Base-by-base conservation (phyloP, 345 rosid species). In the Punica granatum region DNA sequence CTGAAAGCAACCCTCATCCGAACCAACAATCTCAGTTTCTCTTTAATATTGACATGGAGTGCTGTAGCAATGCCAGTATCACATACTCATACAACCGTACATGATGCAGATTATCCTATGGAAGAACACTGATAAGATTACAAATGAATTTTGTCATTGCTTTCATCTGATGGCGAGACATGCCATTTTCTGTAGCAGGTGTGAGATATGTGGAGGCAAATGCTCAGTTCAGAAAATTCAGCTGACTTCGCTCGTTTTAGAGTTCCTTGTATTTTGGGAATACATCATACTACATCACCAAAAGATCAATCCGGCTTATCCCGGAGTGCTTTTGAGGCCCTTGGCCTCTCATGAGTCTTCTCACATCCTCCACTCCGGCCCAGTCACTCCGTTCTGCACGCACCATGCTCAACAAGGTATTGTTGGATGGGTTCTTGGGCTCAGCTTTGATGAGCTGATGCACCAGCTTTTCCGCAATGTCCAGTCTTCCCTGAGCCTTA, bases 351-450 rank as follows among this genome's bases (percentile, higher is more conserved):
- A 81, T 82, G 68, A 76, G 61, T 31, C 79, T 81, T 74, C 87
- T 77, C 64, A 81, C 81, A 58, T 86, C 78, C 70, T 82, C 87
- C 31, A 75, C 87, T 67, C 66, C 75, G 73, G 51, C 19, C 79
- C 79, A 73, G 19, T 84, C 77, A 14, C 82, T 76, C 48, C 70
- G 71, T 76, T 76, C 84, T 67, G 87, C 75, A 53, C 68, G 65
- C 67, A 84, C 70, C 75, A 74, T 79, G 71, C 89, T 79, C 39
- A 79, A 68, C 75, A 79, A 63, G 6, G 81, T 74, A 65, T 82
- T 69, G 69, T 84, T 82, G 53, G 86, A 85, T 72, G 83, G 78
- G 59, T 84, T 81, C 23, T 71, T 72, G 26, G 87, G 84, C 69
- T 86, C 85, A 60, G 70, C 67, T 73, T 66, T 68, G 60, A 83